These are phyloP conservation scores for Ceratobasidium sp. DNA, from an alignment of 1,284 basidiomycete genomes.

Conservation along the genomic window DNA sequence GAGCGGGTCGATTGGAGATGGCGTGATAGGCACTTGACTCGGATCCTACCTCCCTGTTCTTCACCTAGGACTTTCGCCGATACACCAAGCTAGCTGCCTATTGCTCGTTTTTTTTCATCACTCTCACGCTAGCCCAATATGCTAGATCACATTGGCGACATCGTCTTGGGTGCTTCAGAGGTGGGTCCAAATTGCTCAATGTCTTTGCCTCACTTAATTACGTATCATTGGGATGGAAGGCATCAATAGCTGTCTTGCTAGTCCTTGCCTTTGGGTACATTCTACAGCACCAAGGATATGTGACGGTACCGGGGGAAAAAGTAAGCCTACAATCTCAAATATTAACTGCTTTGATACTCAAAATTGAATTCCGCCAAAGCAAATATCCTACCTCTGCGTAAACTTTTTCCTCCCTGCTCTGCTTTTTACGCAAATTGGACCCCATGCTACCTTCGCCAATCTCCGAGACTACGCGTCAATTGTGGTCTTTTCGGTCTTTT, in stretches of 20 bases:
- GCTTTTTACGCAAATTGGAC: conserved; percentile 20
- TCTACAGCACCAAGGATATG: background rate
- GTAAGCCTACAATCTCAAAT: background rate
- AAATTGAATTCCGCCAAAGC: background rate
- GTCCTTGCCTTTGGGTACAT: conserved; percentile 22
- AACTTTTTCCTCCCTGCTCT: conserved; percentile 24
- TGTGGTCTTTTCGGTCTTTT: conserved; percentile 10
- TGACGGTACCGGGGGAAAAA: conserved; percentile 2
- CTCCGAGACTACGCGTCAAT: conserved; percentile 14
- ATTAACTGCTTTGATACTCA: too few species aligned
- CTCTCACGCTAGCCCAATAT: too few species aligned
- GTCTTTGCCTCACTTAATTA: too few species aligned
- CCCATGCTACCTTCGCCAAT: conserved; percentile 12
- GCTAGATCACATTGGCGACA: too few species aligned
- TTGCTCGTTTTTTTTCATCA: too few species aligned
- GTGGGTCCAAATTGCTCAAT: too few species aligned
- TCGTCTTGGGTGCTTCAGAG: too few species aligned
- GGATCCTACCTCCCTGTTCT: too few species aligned
- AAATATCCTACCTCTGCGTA: conserved; percentile 25
- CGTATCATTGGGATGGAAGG: background rate
- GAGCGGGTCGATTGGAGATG: too few species aligned
- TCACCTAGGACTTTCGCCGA: too few species aligned
- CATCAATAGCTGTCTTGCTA: conserved; percentile 10
- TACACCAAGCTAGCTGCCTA: too few species aligned
- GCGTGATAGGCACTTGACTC: too few species aligned